phyloP scores from a whole-genome alignment of 1,139 yeast species.

The Candida freyschussii region DNA sequence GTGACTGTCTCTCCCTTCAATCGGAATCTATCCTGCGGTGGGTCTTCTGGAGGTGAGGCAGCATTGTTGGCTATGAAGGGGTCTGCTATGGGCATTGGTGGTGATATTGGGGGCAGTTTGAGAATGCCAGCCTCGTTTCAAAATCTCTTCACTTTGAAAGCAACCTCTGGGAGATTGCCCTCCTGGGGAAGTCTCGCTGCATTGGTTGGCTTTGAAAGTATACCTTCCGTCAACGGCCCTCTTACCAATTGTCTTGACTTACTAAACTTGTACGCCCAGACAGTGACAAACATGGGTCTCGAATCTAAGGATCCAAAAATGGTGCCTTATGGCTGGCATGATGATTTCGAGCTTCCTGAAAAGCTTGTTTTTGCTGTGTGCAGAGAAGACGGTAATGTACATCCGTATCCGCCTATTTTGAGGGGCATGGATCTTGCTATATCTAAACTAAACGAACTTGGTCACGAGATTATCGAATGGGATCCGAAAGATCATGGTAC shows the following conservation, averaged over 20 bases:
- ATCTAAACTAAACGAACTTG: constrained; percentile 44
- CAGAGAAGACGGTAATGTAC: constrained; percentile 41
- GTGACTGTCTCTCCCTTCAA: constrained; percentile 42
- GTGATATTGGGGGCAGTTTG: constrained; percentile 63
- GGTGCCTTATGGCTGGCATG: constrained; percentile 60
- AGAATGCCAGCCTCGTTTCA: constrained; percentile 52
- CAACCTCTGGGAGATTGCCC: constrained; percentile 48
- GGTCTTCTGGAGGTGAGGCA: constrained; percentile 56
- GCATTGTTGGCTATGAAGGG: constrained; percentile 46
- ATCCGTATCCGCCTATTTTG: constrained; percentile 61
- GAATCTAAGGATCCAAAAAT: constrained; percentile 44
- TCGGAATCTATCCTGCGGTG: constrained; percentile 41
- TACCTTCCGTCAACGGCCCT: constrained; percentile 55
- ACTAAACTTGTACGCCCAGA: constrained; percentile 54
- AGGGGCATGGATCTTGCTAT: constrained; percentile 47
- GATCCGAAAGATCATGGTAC: constrained; percentile 32
- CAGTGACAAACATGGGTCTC: constrained; percentile 35
- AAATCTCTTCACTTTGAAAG: constrained; percentile 52
- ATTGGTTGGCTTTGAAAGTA: constrained; percentile 52
- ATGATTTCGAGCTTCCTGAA: constrained; percentile 39
- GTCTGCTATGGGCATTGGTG: constrained; percentile 51
- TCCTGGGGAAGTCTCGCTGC: constrained; percentile 50
- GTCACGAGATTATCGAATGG: constrained; percentile 61
- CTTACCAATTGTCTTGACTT: constrained; percentile 60
- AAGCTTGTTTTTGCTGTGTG: constrained; percentile 45